Evolutionary conservation across 768 basidiomycete species (phyloP).

Genomic region (Boletus rex-veris): DNA sequence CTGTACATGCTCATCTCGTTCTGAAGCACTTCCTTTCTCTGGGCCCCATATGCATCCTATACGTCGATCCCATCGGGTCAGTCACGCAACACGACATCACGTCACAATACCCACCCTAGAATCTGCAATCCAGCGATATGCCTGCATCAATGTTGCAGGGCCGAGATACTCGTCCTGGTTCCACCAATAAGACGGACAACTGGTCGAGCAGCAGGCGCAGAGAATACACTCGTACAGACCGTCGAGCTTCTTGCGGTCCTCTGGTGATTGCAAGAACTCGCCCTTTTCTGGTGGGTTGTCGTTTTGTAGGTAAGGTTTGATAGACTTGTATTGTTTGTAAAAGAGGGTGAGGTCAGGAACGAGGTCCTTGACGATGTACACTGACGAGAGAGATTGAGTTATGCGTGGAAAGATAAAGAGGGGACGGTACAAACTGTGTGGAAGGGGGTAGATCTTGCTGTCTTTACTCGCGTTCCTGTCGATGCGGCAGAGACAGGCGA

Average conservation of each 20-base stretch:
- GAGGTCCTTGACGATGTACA: slow-evolving; percentile 99
- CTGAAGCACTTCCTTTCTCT: slow-evolving; percentile 89
- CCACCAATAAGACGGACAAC: slow-evolving; percentile 99
- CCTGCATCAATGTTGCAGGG: slow-evolving; percentile 94
- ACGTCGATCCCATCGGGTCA: not conserved
- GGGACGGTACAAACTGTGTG: slow-evolving; percentile 71
- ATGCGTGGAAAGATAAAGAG: not conserved
- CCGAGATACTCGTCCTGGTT: slow-evolving; percentile 98
- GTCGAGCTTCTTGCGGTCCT: slow-evolving; percentile 92
- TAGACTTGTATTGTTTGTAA: slow-evolving; percentile 99
- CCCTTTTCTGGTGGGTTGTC: slow-evolving; percentile 81
- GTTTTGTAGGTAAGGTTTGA: slow-evolving; percentile 94
- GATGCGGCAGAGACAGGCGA: slow-evolving; percentile 95
- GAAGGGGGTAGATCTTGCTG: slow-evolving; percentile 93
- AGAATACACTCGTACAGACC: slow-evolving; percentile 98
- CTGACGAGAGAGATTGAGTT: slow-evolving; percentile 37
- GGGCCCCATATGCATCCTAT: slow-evolving; percentile 71
- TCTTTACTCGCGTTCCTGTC: slow-evolving; percentile 70
- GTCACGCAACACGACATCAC: not conserved
- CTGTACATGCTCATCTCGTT: slow-evolving; percentile 96
- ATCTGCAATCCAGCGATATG: slow-evolving; percentile 98
- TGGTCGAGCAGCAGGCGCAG: slow-evolving; percentile 96
- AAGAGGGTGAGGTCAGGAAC: slow-evolving; percentile 88
- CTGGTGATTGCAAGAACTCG: slow-evolving; percentile 87
- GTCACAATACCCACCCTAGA: slow-evolving; percentile 61